Conservation (phyloP, 495 filamentous ascomycete species). For the Xylaria bambusicola region DNA sequence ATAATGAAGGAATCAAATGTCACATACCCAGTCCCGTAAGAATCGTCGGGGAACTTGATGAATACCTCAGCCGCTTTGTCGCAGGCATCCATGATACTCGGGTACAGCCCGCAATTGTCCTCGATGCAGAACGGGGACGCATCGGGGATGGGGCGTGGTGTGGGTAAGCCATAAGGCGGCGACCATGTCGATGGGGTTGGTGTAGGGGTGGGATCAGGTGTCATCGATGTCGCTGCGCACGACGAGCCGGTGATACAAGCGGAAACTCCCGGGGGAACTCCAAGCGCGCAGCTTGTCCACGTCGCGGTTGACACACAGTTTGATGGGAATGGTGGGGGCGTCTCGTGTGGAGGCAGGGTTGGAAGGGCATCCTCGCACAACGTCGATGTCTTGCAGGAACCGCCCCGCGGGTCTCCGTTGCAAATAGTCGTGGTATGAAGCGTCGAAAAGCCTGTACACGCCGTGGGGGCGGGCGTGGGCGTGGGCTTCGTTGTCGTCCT, state of each 20-base stretch:
- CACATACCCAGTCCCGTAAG: background rate
- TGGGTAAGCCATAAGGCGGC: background rate
- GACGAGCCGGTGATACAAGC: background rate
- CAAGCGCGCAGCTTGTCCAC: background rate
- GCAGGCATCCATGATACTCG: background rate
- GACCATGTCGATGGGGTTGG: background rate
- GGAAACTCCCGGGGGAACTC: background rate
- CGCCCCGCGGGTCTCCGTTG: background rate
- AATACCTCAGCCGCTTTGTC: background rate
- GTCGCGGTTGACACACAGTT: background rate
- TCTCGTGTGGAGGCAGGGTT: background rate
- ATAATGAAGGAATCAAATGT: background rate
- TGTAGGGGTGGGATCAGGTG: background rate
- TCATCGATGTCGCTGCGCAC: background rate
- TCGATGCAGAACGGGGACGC: background rate
- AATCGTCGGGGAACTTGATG: background rate
- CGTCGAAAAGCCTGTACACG: background rate
- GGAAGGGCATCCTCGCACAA: background rate
- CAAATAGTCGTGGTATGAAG: background rate
- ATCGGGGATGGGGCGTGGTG: background rate
- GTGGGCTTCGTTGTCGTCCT: background rate
- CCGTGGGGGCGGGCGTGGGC: background rate
- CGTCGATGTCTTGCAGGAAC: background rate
- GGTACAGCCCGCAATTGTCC: background rate
- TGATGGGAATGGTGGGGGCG: background rate